Conservation (phyloP, 345 rosid species). For the Lenwebbia sp. region DNA sequence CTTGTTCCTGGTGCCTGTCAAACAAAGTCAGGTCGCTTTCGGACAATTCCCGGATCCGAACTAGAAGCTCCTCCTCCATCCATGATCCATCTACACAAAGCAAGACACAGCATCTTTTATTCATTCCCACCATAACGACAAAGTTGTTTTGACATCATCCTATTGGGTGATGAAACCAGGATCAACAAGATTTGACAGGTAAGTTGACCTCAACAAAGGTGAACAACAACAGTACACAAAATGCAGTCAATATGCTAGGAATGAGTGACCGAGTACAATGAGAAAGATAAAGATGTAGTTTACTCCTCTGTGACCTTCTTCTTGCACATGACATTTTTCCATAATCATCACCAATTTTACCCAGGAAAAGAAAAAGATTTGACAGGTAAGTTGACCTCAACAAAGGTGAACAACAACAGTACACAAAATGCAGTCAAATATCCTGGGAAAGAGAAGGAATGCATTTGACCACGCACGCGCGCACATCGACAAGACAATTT, state of each 20-base stretch:
- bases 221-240: neutral
- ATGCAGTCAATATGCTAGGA: neutral
- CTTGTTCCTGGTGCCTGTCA: neutral
- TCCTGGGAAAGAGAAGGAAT: neutral
- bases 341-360: neutral
- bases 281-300: neutral
- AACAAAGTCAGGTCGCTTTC: neutral
- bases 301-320: neutral
- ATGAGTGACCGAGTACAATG: neutral
- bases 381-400: slow-evolving; percentile 7
- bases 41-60: neutral
- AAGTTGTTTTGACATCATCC: neutral
- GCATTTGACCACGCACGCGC: neutral
- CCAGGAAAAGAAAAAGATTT: neutral
- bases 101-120: neutral
- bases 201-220: slow-evolving; percentile 2
- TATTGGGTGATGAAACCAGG: neutral
- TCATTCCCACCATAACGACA: neutral
- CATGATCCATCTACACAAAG: neutral
- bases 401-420: neutral
- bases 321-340: neutral
- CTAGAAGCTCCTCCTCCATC: neutral
- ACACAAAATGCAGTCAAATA: neutral
- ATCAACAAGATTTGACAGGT: neutral
- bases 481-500: neutral